These are phyloP conservation scores for Euphorbia lathyris DNA, from an alignment of 345 rosid species.

Conservation along the genomic window DNA sequence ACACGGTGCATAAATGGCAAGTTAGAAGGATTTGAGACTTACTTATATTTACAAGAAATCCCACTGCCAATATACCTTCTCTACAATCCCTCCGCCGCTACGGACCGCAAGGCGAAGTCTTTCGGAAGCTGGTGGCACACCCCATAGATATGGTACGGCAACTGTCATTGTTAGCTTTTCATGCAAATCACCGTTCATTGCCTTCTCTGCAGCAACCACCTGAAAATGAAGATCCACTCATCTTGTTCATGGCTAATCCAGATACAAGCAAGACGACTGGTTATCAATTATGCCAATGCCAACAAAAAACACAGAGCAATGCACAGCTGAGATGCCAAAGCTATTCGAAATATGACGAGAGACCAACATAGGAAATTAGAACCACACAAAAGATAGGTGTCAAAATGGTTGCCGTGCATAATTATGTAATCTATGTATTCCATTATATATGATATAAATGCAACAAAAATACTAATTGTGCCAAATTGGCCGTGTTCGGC, in stretches of 20 bases:
- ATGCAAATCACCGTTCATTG: slow-evolving; percentile 70
- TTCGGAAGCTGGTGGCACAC: slow-evolving; percentile 92
- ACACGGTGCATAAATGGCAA: slow-evolving; percentile 26
- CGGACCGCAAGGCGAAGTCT: slow-evolving; percentile 88
- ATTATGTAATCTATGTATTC: too few relatives aligned
- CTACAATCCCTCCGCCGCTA: slow-evolving; percentile 92
- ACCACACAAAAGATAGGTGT: too few relatives aligned
- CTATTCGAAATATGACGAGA: not conserved
- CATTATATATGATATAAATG: too few relatives aligned
- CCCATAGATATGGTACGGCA: slow-evolving; percentile 95
- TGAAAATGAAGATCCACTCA: slow-evolving; percentile 18
- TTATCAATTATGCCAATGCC: slow-evolving; percentile 9
- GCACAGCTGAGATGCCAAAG: not conserved
- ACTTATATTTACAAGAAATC: slow-evolving; percentile 59
- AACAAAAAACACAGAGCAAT: not conserved
- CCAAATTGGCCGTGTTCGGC: too few relatives aligned
- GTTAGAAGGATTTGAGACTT: slow-evolving; percentile 11
- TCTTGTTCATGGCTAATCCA: not conserved
- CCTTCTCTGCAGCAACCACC: slow-evolving; percentile 82
- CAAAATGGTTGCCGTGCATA: too few relatives aligned
- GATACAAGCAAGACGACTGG: not conserved
- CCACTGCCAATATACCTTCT: slow-evolving; percentile 93
- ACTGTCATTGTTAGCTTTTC: slow-evolving; percentile 90
- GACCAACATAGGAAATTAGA: not conserved
- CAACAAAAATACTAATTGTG: too few relatives aligned